Evolutionary conservation across 2,329 filamentous ascomycete species (phyloP), one percentile per base, ranked within the genome.

Genomic region (Sporothrix brunneoviolacea): DNA sequence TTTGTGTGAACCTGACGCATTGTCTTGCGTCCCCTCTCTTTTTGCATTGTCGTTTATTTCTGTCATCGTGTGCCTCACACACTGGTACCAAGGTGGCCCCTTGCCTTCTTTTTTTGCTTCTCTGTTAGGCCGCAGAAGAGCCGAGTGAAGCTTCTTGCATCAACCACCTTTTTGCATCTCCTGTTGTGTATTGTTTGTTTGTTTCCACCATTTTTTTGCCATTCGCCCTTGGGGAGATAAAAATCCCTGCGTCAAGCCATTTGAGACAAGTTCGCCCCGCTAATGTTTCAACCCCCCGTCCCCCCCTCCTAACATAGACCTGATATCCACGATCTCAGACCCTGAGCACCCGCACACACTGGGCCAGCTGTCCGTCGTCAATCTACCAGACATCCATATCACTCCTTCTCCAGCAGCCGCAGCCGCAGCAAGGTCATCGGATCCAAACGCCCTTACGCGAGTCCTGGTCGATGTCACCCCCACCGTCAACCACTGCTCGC

Each of bases 281-380:
- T 72, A 57, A 71, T 61, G 59, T 64, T 59, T 62, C 44, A 50
- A 24, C 41, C 56, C 57, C 44, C 24, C 16, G 15, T 33, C 12
- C 18, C 22, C 28, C 28, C 33, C 10, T 19, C n/a, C 35, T 21
- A 24, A 28, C 18, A 43, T 57, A 93, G 91, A 98, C 71, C 78
- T 98, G 54, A 93, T 98, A 61, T 88, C 90, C 56, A 86, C 87
- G 59, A 96, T 98, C 62, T 91, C 88, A 21, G 93, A 98, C 67
- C 93, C 93, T 2, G 93, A 98, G 70, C 93, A 98, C 64, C 93
- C 93, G 33, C 82, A 96, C 48, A 95, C 91, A 3, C 79, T 98
- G 43, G 93, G 91, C 55, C 90, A 93, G 61, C 77, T 98, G 36
- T 90, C 91, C 30, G 93, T 98, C 47, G 90, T 98, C 59, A 96